Evolutionary conservation across 164 flowering plant species (phyloP), one percentile per base, ranked within the genome.

Genomic region (Vitis rupestris): DNA sequence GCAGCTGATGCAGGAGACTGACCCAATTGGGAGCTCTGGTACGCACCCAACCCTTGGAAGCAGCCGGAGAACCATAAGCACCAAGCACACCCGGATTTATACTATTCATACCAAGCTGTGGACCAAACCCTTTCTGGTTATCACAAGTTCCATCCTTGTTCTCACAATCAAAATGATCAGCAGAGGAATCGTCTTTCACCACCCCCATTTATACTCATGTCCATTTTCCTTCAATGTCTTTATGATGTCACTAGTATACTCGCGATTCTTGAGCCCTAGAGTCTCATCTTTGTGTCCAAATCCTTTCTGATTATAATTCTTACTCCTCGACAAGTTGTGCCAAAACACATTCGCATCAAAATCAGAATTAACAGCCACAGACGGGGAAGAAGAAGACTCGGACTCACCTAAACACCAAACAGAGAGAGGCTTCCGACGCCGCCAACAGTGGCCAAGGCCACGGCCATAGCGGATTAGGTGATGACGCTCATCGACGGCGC

Each of bases 221-320:
- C 90, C 93, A 69, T 90, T 92, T 58, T 91, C 94, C 86, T 90
- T 95, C 88, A 95, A 77, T 13, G 78, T 95, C 88, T 91, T 87
- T 69, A 92, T 82, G 27, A 92, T 78, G 72, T 95, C 94, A 84
- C 99, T 17, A 17, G 17, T 17, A 17, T 17, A 17, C 17, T 17
- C 17, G 17, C 17, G 17, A 17, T 17, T 17, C 98, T 95, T 90
- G 71, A 87, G 90, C 86, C 86, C 77, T 4, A 90, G 79, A 68
- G 97, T 95, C 75, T 86, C 98, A 50, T 86, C 85, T 74, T 95
- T 95, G 76, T 81, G 87, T 0, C 98, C 98, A 73, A 91, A 95
- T 1, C 99, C 99, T 66, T 65, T 82, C 9, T 91, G 88, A 61
- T 95, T 91, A 68, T 95, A 95, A 74, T 95, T 91, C 79, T 87